Evolutionary conservation across 1,284 basidiomycete genomes (phyloP).

Genomic region (Ganoderma resinaceum): DNA sequence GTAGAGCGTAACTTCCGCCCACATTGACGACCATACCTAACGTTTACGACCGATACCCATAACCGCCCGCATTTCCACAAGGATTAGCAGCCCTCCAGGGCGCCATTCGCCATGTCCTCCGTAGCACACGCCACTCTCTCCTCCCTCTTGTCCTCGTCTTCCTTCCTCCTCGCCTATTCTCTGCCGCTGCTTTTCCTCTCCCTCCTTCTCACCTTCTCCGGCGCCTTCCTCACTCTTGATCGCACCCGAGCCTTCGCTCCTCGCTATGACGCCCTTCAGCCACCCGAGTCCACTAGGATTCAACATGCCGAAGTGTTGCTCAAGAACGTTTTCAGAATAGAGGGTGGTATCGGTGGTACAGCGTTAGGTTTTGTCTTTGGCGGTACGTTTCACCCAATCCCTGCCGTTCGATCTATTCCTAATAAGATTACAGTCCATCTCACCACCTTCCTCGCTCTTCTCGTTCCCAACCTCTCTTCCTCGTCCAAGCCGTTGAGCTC

Average conservation of each 20-base stretch:
- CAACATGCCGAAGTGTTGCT: constrained; percentile 36
- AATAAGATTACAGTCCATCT: constrained; percentile 53
- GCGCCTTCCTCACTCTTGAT: constrained; percentile 72
- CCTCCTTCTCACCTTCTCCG: constrained; percentile 61
- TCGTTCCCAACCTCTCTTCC: constrained; percentile 58
- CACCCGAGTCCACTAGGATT: constrained; percentile 43
- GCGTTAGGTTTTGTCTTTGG: constrained; percentile 66
- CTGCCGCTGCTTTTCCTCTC: constrained; percentile 62
- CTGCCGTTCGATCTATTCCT: background rate
- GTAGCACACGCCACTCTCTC: constrained; percentile 30
- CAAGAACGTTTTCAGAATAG: constrained; percentile 48
- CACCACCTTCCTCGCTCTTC: constrained; percentile 62
- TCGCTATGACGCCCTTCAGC: constrained; percentile 36
- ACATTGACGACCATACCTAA: constrained; percentile 20
- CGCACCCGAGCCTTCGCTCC: constrained; percentile 67
- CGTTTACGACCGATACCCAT: constrained; percentile 14
- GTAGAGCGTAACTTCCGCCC: background rate
- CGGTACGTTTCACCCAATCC: constrained; percentile 45
- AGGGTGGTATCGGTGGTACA: constrained; percentile 69
- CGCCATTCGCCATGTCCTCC: constrained; percentile 27
- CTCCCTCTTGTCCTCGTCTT: constrained; percentile 33
- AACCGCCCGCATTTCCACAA: background rate
- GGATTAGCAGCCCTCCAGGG: background rate
- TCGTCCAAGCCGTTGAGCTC: constrained; percentile 50
- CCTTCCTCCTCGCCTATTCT: constrained; percentile 54